phyloP scores from a whole-genome alignment of 2,329 filamentous ascomycete genomes.

The Zasmidium angulare region DNA sequence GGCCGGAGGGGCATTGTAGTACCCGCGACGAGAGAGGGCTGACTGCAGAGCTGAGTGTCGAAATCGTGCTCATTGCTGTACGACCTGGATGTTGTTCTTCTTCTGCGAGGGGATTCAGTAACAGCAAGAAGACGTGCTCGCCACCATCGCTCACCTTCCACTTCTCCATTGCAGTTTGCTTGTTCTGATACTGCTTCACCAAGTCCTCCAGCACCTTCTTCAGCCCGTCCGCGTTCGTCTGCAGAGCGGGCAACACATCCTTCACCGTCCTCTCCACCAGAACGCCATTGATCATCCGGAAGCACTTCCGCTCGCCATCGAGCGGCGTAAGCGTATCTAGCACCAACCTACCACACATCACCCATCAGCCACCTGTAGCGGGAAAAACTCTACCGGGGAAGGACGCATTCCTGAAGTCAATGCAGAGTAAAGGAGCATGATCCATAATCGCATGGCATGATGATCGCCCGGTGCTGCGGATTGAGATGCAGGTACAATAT shows the following conservation, averaged over 20 bases:
- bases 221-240: constrained; percentile 90
- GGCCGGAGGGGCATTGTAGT: no score
- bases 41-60: not conserved
- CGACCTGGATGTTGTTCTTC: constrained; percentile 85
- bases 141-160: constrained; percentile 76
- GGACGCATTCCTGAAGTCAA: constrained; percentile 6
- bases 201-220: constrained; percentile 93
- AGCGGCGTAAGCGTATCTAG: constrained; percentile 87
- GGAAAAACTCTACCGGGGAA: not conserved
- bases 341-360: constrained; percentile 67
- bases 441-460: constrained; percentile 3
- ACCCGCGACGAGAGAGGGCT: no score
- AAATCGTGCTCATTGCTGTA: constrained; percentile 57
- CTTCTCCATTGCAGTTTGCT: constrained; percentile 92
- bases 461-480: not conserved
- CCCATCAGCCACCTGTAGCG: not conserved
- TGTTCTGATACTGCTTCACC: constrained; percentile 92
- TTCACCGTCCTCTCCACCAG: constrained; percentile 90
- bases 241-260: constrained; percentile 85
- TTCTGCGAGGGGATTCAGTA: constrained; percentile 57
- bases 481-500: constrained; percentile 11
- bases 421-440: constrained; percentile 8
- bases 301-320: constrained; percentile 85
- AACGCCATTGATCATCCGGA: constrained; percentile 97
- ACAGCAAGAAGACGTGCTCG: not conserved